A percentile compares a stretch with the other conserved stretches of the same genome.
Conservation (phyloP, 1,284 basidiomycete species). For the Microbotryum intermedium region DNA sequence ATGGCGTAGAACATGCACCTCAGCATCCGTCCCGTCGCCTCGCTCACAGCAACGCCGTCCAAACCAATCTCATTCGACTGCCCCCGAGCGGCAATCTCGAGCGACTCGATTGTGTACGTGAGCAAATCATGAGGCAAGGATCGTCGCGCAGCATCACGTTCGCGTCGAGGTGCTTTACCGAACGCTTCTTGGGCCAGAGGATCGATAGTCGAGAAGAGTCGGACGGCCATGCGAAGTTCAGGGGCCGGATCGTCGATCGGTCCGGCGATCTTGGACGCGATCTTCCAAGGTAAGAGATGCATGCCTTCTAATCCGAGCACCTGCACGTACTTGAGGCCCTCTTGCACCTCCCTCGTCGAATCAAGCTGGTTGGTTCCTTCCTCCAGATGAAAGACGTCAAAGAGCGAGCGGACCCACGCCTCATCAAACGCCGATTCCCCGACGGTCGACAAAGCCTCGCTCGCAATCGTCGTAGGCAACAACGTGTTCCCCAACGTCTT, state of each 20-base stretch:
- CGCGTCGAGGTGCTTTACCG: constrained; percentile 38
- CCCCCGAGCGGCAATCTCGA: constrained; percentile 73
- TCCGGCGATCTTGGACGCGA: constrained; percentile 5
- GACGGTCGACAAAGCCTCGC: not conserved
- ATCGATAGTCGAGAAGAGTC: constrained; percentile 17
- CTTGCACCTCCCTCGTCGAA: not conserved
- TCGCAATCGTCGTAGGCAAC: constrained; percentile 54
- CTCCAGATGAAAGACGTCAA: no score
- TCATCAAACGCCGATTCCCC: constrained; percentile 30
- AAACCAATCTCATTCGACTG: constrained; percentile 47
- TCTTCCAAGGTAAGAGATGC: constrained; percentile 23
- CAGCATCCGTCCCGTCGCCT: constrained; percentile 66
- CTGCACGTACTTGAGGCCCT: not conserved
- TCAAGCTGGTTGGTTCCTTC: no score
- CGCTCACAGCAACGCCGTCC: constrained; percentile 52
- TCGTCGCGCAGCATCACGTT: no score
- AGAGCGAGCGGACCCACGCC: constrained; percentile 8
- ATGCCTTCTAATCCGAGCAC: not conserved
- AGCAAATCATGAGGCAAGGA: constrained; percentile 83
- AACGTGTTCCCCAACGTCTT: constrained; percentile 94
- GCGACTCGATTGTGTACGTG: constrained; percentile 74
- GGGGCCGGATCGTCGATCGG: constrained; percentile 7
- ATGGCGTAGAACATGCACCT: constrained; percentile 63
- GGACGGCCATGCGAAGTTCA: constrained; percentile 23
- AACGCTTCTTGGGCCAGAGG: constrained; percentile 17